Base-by-base conservation (phyloP, 805 yeast species). In the Geotrichum ghanense region DNA sequence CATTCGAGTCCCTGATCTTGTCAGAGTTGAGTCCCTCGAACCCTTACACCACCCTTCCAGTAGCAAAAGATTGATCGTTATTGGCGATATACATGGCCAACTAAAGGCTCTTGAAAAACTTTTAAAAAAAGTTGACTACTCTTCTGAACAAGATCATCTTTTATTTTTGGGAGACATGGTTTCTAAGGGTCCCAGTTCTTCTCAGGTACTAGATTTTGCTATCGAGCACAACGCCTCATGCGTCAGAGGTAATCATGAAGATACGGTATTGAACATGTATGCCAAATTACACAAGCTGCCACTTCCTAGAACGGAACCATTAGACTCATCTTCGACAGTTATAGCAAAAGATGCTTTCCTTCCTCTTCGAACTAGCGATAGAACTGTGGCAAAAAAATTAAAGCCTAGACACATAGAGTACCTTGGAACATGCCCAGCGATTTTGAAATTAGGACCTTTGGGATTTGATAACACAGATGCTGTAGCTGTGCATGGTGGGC, bases 1-100 rank as follows among this genome's bases (percentile, higher is more conserved):
- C 19, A 39, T 37, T n/a, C 50, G 50, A n/a, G 51, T 55, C 9
- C 55, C 57, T 14, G 55, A 55, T 22, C 27, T 55, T 31, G 47
- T 49, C 14, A 31, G 46, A 9, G 56, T 55, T 16, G 20, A 47
- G 14, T 16, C 27, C 16, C 34, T 54, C 23, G 31, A 45, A 10
- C 19, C 34, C 23, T n/a, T 34, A 22, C 22, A 45, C 22, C 22
- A 17, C 50, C 59, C 41, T 24, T 41, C 26, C 37, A 46, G 45
- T 45, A 50, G 47, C 4, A 45, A 56, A 35, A 68, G 95, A 5
- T 57, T 83, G 14, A 70, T 90, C 3, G 58, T 87, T 42, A 70
- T 89, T 22, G 97, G 97, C 3, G 97, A 89, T 61, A 76, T 89
- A 20, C 97, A 89, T 64, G 97, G 96, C 1, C 79, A 80, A 54